Conservation (phyloP, 2,329 filamentous ascomycete genomes). For the Plenodomus lindquistii region DNA sequence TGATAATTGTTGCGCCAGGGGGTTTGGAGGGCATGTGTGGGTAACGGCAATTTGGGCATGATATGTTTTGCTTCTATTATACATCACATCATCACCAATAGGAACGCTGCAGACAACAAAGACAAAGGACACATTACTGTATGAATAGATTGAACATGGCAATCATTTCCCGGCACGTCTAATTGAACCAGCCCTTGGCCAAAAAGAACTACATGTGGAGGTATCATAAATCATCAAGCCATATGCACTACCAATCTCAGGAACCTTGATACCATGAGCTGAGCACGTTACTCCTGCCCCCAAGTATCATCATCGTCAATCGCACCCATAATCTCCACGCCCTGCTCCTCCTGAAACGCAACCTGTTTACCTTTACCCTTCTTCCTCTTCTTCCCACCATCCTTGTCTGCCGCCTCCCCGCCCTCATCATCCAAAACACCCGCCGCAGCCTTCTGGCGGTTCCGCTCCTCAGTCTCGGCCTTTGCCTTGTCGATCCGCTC, state of each 20-base stretch:
- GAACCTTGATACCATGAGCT: background rate
- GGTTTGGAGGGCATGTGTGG: too few species aligned
- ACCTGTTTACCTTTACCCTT: conserved; percentile 33
- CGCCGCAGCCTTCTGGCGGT: conserved; percentile 36
- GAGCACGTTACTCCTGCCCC: conserved; percentile 17
- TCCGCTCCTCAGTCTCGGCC: conserved; percentile 41
- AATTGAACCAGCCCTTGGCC: background rate
- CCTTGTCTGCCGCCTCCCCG: conserved; percentile 19
- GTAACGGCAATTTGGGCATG: too few species aligned
- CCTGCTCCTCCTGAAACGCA: conserved; percentile 31
- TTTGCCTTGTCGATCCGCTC: conserved; percentile 42
- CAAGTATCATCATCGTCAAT: conserved; percentile 34
- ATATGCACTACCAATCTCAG: background rate
- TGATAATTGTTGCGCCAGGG: too few species aligned
- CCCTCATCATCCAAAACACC: conserved; percentile 26
- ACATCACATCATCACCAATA: background rate
- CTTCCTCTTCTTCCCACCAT: conserved; percentile 37
- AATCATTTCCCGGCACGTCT: too few species aligned
- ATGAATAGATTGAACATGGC: too few species aligned
- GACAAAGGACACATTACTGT: background rate
- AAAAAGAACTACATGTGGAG: background rate
- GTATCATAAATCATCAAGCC: background rate
- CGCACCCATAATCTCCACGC: conserved; percentile 34
- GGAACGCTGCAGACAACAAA: background rate
- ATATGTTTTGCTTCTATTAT: too few species aligned